Evolutionary conservation across 805 yeast species (phyloP).

Genomic region (Wickerhamomyces xylosicus): DNA sequence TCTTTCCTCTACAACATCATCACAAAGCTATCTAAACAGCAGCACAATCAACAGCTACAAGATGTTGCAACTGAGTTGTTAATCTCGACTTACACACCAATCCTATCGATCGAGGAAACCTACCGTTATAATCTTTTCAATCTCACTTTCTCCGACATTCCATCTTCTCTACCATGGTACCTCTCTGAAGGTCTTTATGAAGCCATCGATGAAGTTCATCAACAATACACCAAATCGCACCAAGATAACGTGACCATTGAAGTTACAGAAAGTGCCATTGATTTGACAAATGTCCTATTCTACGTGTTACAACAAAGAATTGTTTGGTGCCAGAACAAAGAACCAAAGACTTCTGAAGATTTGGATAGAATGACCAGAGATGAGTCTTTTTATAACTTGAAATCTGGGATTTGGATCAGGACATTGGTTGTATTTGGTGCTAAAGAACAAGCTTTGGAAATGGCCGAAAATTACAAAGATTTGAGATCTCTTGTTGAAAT

Average conservation of each 20-base stretch:
- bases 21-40: constrained; percentile 7
- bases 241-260: constrained; percentile 4
- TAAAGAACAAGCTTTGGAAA: constrained; percentile 41
- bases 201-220: constrained; percentile 31
- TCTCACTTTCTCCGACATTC: constrained; percentile 20
- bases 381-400: constrained; percentile 17
- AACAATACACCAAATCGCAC: constrained; percentile 15
- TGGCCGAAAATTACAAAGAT: constrained; percentile 61
- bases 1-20: constrained; percentile 17
- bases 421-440: constrained; percentile 40
- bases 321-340: constrained; percentile 21
- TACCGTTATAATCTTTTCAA: constrained; percentile 21
- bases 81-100: constrained; percentile 18
- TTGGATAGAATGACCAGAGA: constrained; percentile 13
- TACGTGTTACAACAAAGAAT: constrained; percentile 25
- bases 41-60: constrained; percentile 13
- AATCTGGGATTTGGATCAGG: constrained; percentile 46
- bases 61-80: constrained; percentile 14
- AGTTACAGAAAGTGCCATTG: constrained; percentile 19
- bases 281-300: constrained; percentile 31
- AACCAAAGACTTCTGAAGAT: constrained; percentile 12
- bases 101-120: constrained; percentile 29
- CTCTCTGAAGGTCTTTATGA: constrained; percentile 30
- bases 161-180: constrained; percentile 35
- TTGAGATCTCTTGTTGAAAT: constrained; percentile 49